Evolutionary conservation across 345 rosid species (phyloP).

Genomic region (Syzygium aqueum): DNA sequence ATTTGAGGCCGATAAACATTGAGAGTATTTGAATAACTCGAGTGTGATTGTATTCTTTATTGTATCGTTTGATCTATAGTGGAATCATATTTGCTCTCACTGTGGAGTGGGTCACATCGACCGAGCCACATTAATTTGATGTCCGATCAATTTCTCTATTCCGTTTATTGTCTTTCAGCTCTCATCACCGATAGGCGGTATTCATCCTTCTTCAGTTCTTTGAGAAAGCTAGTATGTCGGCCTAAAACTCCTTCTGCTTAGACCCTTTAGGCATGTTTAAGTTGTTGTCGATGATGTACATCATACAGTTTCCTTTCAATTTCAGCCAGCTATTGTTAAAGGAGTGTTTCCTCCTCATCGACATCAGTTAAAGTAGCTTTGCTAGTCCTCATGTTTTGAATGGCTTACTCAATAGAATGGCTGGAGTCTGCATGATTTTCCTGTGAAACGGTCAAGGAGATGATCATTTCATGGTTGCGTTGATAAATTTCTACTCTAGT

Average conservation of each 20-base stretch:
- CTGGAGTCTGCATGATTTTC: neutral
- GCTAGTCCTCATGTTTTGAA: neutral
- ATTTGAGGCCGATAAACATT: too few relatives aligned
- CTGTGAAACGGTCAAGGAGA: neutral
- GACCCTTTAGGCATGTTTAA: neutral
- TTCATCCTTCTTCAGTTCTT: neutral
- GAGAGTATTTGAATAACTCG: too few relatives aligned
- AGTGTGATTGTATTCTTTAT: too few relatives aligned
- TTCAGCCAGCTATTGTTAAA: neutral
- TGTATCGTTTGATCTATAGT: too few relatives aligned
- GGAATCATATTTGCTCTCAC: too few relatives aligned
- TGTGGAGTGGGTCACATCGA: too few relatives aligned
- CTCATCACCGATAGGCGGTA: neutral
- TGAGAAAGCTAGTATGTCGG: neutral
- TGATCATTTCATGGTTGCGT: neutral
- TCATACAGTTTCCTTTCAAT: neutral
- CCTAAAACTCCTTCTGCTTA: neutral
- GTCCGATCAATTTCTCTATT: too few relatives aligned
- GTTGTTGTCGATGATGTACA: neutral
- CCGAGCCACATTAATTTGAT: too few relatives aligned
- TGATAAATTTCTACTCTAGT: neutral
- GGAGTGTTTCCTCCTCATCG: neutral
- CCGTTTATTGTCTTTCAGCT: neutral
- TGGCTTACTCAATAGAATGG: neutral
- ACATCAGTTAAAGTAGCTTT: neutral